Base-by-base conservation (phyloP, 495 filamentous ascomycete genomes). In the Xylaria sp. region DNA sequence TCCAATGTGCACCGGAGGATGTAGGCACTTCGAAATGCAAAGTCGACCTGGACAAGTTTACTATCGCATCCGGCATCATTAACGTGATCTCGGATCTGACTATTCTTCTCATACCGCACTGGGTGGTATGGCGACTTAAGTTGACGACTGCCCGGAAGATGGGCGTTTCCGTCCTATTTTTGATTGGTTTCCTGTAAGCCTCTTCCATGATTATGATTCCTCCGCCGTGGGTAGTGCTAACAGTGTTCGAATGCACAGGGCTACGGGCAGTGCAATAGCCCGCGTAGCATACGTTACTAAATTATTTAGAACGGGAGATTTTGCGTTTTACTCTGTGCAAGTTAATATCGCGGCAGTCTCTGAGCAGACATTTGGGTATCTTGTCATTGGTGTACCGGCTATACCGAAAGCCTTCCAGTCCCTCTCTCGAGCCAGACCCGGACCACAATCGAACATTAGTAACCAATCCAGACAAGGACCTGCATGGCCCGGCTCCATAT, bases 1-100 rank as follows among this genome's bases (percentile, higher is more conserved):
- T 84, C 12, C 78, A 83, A 70, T 88, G 85, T 72, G 84, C 83
- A 5, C 75, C 82, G 17, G 31, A 75, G 21, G 69, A 73, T 11
- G 72, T 76, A 24, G 81, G 80, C 80, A 61, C 82, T 44, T 29
- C 68, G 44, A 72, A 69, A 19, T 84, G 82, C 50, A 40, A 55
- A n/a, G 61, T 79, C 41, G 70, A 80, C 53, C 50, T 75, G 0
- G 58, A 24, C 2, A 66, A 71, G 2, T 46, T 78, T 1, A 65
- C 66, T n/a, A 48, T 70, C 17, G 29, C 68, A 2, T 69, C 69
- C 8, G 79, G 75, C 4, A 70, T 24, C 9, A 61, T 81, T 33
- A 76, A 81, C 50, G 73, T 84, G 4, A 40, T 71, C 2, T 74
- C 79, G 12, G 80, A 84, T 69, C 11, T 84, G 14, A 43, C 74